A percentile compares a stretch with the other conserved stretches of the same genome.
Evolutionary conservation across 2,329 filamentous ascomycete genomes (phyloP).

Genomic region (Zelopaecilomyces penicillatus): DNA sequence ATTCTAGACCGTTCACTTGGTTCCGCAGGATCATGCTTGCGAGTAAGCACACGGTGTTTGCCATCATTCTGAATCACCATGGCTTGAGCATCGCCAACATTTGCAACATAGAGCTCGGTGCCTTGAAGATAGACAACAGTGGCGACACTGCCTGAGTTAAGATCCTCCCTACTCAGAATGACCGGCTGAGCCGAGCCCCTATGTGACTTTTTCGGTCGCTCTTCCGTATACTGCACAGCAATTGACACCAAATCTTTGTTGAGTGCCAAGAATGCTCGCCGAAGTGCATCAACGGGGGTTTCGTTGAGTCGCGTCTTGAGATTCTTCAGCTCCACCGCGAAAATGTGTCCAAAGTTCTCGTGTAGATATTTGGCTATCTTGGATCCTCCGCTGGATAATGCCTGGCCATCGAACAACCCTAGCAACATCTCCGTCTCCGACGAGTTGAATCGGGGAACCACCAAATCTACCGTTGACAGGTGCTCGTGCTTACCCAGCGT

Average conservation of each 20-base stretch:
- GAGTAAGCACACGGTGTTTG: conserved; percentile 71
- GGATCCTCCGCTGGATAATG: conserved; percentile 80
- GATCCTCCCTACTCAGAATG: conserved; percentile 78
- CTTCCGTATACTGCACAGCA: conserved; percentile 71
- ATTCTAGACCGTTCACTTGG: conserved; percentile 77
- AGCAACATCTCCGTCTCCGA: conserved; percentile 84
- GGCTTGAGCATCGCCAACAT: conserved; percentile 93
- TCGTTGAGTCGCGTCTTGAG: conserved; percentile 61
- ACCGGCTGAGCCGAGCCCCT: conserved; percentile 65
- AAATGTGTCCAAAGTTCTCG: conserved; percentile 85
- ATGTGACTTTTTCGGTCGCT: conserved; percentile 57
- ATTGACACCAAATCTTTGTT: conserved; percentile 92
- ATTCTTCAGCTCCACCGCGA: conserved; percentile 71
- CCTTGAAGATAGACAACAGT: conserved; percentile 85
- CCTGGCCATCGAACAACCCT: conserved; percentile 93
- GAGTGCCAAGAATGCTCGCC: conserved; percentile 76
- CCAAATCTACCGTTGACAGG: conserved; percentile 88
- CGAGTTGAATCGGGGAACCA: conserved; percentile 84
- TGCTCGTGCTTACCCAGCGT: conserved; percentile 90
- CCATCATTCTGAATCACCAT: conserved; percentile 88
- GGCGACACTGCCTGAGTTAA: conserved; percentile 83
- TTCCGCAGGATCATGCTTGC: conserved; percentile 90
- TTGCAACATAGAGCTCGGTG: conserved; percentile 87
- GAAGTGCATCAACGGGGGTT: conserved; percentile 71
- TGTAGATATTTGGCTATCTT: conserved; percentile 95